These are phyloP conservation scores for Naematelia aurantialba DNA, from an alignment of 768 basidiomycete genomes.

Conservation along the genomic window DNA sequence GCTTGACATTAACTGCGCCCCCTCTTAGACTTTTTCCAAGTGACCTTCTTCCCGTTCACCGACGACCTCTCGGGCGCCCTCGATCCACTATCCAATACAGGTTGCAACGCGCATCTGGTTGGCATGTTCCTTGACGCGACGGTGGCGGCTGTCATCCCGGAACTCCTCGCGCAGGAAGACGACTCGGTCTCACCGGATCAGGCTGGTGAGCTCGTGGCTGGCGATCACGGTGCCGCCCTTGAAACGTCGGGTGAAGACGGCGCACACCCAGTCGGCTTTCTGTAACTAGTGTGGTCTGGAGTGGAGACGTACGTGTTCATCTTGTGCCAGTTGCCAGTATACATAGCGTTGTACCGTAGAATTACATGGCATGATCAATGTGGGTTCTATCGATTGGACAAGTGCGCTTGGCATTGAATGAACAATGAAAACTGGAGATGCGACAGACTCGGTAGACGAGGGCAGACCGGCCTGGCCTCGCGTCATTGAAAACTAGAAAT, in stretches of 20 bases:
- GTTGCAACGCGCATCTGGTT: constrained; percentile 75
- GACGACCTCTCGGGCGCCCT: constrained; percentile 37
- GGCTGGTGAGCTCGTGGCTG: neutral
- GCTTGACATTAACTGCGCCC: too few relatives aligned
- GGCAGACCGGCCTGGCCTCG: too few relatives aligned
- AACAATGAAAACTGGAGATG: too few relatives aligned
- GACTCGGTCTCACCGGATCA: neutral
- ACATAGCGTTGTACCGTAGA: neutral
- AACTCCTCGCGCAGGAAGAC: constrained; percentile 53
- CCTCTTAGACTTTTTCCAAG: neutral
- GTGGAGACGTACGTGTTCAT: too few relatives aligned
- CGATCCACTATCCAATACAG: constrained; percentile 45
- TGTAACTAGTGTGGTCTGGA: too few relatives aligned
- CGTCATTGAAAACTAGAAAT: constrained; percentile 56
- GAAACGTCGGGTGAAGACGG: too few relatives aligned
- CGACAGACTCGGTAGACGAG: too few relatives aligned
- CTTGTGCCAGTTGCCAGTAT: too few relatives aligned
- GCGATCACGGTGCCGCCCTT: neutral
- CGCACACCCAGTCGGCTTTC: too few relatives aligned
- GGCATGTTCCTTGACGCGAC: constrained; percentile 70
- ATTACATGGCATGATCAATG: neutral
- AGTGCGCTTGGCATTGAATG: too few relatives aligned
- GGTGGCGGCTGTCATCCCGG: constrained; percentile 71
- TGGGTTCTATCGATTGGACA: too few relatives aligned
- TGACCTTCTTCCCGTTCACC: constrained; percentile 2